These are phyloP conservation scores for Picea glauca DNA, from an alignment of 75 land plant species.

Conservation along the genomic window DNA sequence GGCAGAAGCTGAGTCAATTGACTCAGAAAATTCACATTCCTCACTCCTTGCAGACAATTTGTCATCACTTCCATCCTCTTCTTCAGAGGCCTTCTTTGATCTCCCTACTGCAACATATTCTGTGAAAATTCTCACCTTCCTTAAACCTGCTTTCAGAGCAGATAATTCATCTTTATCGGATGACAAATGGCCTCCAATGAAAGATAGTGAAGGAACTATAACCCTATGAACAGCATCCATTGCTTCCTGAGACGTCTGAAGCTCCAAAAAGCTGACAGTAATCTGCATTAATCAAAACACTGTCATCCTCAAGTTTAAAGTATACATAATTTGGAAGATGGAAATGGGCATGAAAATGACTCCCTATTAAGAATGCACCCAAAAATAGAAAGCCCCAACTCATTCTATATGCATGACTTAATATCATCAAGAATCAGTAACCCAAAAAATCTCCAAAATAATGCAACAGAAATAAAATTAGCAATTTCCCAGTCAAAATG, in stretches of 20 bases:
- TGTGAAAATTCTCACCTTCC: constrained; percentile 47
- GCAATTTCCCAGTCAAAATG: background rate
- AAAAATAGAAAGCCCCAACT: background rate
- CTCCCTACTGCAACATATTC: constrained; percentile 43
- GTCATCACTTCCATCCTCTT: constrained; percentile 54
- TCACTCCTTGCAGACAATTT: constrained; percentile 56
- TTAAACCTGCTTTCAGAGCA: constrained; percentile 56
- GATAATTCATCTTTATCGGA: constrained; percentile 69
- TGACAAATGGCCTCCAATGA: constrained; percentile 28
- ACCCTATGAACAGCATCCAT: constrained; percentile 47
- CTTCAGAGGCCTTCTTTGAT: constrained; percentile 42
- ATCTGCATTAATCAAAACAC: constrained; percentile 29
- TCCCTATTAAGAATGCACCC: constrained; percentile 7
- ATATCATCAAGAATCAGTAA: background rate
- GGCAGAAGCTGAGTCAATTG: constrained; percentile 66
- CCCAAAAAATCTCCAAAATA: background rate
- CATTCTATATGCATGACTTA: background rate
- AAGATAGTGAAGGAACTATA: constrained; percentile 38
- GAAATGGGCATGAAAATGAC: too few species aligned
- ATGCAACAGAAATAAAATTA: background rate
- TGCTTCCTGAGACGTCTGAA: constrained; percentile 37
- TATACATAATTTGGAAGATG: too few species aligned
- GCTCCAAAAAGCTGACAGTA: constrained; percentile 56
- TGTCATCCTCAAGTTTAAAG: too few species aligned
- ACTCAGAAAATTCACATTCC: constrained; percentile 36